Base-by-base conservation (phyloP, 352 stramenopile genomes). In the Phytophthora pistaciae region DNA sequence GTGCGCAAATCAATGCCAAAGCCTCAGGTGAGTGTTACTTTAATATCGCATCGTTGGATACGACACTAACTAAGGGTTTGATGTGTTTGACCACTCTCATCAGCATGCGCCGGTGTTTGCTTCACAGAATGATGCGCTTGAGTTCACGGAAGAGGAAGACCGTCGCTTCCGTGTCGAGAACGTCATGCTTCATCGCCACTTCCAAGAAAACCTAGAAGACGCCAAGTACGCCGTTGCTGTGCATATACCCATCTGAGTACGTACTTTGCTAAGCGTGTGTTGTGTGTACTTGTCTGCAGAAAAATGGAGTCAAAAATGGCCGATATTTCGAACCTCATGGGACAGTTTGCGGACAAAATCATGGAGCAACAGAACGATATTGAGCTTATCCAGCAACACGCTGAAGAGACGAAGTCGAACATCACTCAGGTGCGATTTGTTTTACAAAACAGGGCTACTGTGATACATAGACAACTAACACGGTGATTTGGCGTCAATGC, bases 271-370 rank as follows among this genome's bases (percentile, higher is more conserved):
- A 54, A 60, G 14, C 7, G 63, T n/a, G 23, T 2, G 4, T 58
- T 65, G 27, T 18, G 16, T 31, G 7, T 57, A 4, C 18, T 40
- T 44, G 2, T 48, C 1, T 40, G 31, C 56, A 96, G 89, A 52
- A 84, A 87, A 78, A 92, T 96, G 79, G 90, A 96, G 72, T 84
- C 82, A 10, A 93, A 93, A 64, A 95, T 96, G 85, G 73, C 85
- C 13, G 90, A 92, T 56, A 95, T 96, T 63, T 95, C 87, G 8
- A 89, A 81, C 54, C 77, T 96, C 44, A 95, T 96, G 88, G 74
- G 84, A 4, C 88, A 96, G 48, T 96, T 96, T 40, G 78, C 90
- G 0, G 83, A 94, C 66, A 94, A 96, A 48, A 92, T 96, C 64
- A 90, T 92, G 64, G 83, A 92, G 55, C 90, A 96, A 53, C 85